Evolutionary conservation across 1,139 yeast species (phyloP), one percentile per base, ranked within the genome.

Genomic region (Hansenula sp.): DNA sequence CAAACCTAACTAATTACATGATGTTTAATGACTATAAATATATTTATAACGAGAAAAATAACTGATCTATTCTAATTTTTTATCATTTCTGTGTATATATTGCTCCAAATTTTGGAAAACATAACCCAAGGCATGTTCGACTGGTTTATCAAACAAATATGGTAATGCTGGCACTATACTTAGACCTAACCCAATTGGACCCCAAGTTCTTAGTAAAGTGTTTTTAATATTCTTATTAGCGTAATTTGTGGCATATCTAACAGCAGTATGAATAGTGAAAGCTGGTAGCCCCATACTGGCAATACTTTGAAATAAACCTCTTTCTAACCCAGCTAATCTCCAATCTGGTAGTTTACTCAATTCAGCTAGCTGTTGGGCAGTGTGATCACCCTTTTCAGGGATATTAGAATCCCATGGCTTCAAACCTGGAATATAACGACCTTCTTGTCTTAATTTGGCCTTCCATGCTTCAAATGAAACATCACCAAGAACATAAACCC

Each of bases 221-320:
- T 75, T 81, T 53, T 77, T 76, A 61, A 79, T 75, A 48, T 71
- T 68, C 49, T 70, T 67, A 43, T 65, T 62, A 47, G 77, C 55
- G 34, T 81, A 63, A 28, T 64, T 54, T 3, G 88, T 81, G 2
- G 90, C 78, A 59, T 84, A 84, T 55, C 84, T 73, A 38, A 87
- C 96, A 2, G 89, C 75, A 11, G 85, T 74, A 62, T 87, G 96
- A 57, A 87, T 87, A 5, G 96, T 87, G 61, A 86, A 81, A 2
- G 95, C 95, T 5, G 95, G 95, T 42, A 87, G 72, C 12, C 88
- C 94, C 95, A 87, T 87, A 34, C 89, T 81, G 2, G 95, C 96
- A 52, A 87, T 69, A 51, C 86, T 74, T 63, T 87, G 96, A 69
- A 87, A 87, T 34, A 86, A 58, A 7, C 87, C 91, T 60, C 95